Base-by-base conservation (phyloP, 805 yeast species). In the Sugiyamaella smithiae region DNA sequence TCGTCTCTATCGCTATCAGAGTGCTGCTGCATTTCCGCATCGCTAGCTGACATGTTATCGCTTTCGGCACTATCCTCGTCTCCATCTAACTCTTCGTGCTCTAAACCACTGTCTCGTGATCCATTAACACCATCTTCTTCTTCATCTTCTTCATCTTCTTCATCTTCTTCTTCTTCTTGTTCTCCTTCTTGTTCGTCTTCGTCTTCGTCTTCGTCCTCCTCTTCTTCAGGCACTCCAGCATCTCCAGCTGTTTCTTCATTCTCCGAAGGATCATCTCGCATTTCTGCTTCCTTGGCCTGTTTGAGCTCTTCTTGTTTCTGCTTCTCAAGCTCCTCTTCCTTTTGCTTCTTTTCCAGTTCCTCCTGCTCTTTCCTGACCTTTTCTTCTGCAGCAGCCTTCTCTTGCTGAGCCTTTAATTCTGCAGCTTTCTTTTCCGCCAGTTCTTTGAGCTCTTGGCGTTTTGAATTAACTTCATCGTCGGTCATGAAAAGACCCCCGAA, bases 401-500 rank as follows among this genome's bases (percentile, higher is more conserved):
- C 23, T 14, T 17, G 14, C 37, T 45, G 47, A 19, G 14, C 36
- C 24, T 17, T 20, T 12, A 6, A 37, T 20, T 20, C 31, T 25
- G n/a, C 49, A 17, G 36, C 46, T 17, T 40, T 36, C n/a, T 17
- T 33, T 14, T 12, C 51, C 16, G 35, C 42, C 5, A n/a, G 25
- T 7, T 32, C 44, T 36, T 29, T 40, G 6, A 20, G 40, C 19
- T 41, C 40, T 36, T 26, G 32, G 36, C 14, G 16, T 3, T 19
- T 36, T 17, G 19, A 17, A 5, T 59, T 52, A 29, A 57, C 57
- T 25, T 24, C 55, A 52, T 4, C 31, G 25, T 46, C 61, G 9
- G 26, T 64, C 37, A 32, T 32, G 51, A 67, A 72, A n/a, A 74
- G 52, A 1, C 77, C 77, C 3, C 59, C 59, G 8, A 70, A 48